phyloP scores from a whole-genome alignment of 495 filamentous ascomycete species.

The Sphaerosporella brunnea region DNA sequence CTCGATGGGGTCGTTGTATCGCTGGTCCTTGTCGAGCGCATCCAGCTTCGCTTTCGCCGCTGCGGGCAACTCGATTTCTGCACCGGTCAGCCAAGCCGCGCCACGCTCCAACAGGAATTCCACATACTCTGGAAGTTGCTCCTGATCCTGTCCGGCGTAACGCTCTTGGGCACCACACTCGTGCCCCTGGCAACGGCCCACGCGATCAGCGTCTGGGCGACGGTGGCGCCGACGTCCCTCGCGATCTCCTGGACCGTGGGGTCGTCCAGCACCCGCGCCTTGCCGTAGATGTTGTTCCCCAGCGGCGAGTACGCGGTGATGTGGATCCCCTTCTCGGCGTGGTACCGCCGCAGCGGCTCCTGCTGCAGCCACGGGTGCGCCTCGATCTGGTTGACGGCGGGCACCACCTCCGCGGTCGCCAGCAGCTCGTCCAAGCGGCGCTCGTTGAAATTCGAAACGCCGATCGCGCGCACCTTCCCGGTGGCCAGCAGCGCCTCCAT shows the following conservation, averaged over 20 bases:
- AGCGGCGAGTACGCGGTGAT: constrained; percentile 45
- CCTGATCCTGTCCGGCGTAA: constrained; percentile 39
- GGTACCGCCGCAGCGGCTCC: constrained; percentile 31
- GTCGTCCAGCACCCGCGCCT: constrained; percentile 29
- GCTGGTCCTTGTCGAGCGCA: constrained; percentile 31
- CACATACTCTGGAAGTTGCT: constrained; percentile 36
- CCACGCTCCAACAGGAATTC: background rate
- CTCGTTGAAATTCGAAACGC: constrained; percentile 67
- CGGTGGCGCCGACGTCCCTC: constrained; percentile 28
- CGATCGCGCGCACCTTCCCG: constrained; percentile 59
- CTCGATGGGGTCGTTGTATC: constrained; percentile 36
- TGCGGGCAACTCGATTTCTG: constrained; percentile 34
- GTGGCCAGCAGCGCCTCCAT: constrained; percentile 55
- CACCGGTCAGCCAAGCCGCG: background rate
- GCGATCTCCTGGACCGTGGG: constrained; percentile 30
- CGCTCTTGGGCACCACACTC: constrained; percentile 43
- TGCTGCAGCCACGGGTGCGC: constrained; percentile 68
- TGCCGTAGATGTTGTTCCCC: constrained; percentile 38
- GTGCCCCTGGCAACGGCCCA: constrained; percentile 38
- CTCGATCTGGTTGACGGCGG: constrained; percentile 86
- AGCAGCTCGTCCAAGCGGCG: constrained; percentile 57
- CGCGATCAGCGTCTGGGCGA: constrained; percentile 34
- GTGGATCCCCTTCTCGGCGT: constrained; percentile 35
- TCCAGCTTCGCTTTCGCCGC: constrained; percentile 32
- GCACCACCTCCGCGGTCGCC: constrained; percentile 43